Conservation (phyloP, 441 rosid species). For the Erysimum pusillum region DNA sequence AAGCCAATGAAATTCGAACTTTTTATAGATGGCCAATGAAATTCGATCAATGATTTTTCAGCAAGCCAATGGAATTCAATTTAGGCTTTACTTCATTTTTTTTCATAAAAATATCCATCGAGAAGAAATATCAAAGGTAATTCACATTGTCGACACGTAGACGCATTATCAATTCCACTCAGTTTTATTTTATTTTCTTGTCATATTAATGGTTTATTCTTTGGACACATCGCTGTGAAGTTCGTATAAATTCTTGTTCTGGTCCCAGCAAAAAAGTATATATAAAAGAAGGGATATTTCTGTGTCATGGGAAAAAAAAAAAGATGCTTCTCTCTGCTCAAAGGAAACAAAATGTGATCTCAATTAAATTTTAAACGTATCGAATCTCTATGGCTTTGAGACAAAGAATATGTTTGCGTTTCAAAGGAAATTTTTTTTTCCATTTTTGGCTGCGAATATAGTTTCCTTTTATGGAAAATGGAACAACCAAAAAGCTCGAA, state of each 20-base stretch:
- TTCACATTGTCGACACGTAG: constrained; percentile 40
- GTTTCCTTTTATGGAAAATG: constrained; percentile 45
- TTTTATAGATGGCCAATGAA: constrained; percentile 26
- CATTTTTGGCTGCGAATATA: constrained; percentile 48
- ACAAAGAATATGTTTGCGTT: constrained; percentile 40
- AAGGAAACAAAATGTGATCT: constrained; percentile 38
- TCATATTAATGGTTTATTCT: constrained; percentile 44
- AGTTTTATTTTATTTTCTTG: constrained; percentile 14
- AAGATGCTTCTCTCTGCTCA: constrained; percentile 39
- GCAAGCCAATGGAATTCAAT: constrained; percentile 21
- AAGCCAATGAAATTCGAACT: constrained; percentile 24
- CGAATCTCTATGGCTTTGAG: constrained; percentile 40
- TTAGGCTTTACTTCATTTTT: constrained; percentile 11
- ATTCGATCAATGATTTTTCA: constrained; percentile 3
- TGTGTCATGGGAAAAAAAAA: constrained; percentile 6
- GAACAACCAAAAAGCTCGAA: constrained; percentile 37
- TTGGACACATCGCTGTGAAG: constrained; percentile 34
- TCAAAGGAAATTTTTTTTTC: constrained; percentile 22
- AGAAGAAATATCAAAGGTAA: constrained; percentile 16
- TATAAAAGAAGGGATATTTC: constrained; percentile 6
- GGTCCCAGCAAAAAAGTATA: constrained; percentile 32
- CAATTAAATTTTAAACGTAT: constrained; percentile 33
- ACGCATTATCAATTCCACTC: constrained; percentile 45
- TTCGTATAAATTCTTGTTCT: constrained; percentile 44
- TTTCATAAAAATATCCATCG: neutral